Percentiles rank a stretch among this genome's conserved stretches.
These are phyloP conservation scores for Phytophthora syringae DNA, from an alignment of 352 stramenopile genomes.

Conservation along the genomic window DNA sequence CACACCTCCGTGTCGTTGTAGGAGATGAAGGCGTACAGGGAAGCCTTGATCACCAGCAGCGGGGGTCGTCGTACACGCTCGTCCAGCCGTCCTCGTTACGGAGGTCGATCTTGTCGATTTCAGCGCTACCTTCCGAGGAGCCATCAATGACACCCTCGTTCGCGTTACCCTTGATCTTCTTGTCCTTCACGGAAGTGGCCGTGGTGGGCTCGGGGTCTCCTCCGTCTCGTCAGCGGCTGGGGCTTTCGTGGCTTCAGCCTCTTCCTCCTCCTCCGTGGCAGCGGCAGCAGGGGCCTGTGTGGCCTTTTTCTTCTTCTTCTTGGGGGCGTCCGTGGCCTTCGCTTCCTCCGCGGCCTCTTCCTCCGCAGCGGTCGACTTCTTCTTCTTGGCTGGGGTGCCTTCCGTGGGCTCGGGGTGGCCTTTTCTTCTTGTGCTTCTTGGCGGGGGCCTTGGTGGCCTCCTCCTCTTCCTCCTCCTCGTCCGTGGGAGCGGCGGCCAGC, in stretches of 20 bases:
- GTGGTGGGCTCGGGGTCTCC: constrained; percentile 17
- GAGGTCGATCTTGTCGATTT: constrained; percentile 88
- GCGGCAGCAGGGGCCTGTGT: constrained; percentile 3
- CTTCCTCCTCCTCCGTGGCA: constrained; percentile 11
- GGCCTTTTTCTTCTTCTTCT: constrained; percentile 38
- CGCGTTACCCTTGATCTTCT: constrained; percentile 76
- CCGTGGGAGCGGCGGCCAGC: constrained; percentile 26
- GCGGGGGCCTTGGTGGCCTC: constrained; percentile 13
- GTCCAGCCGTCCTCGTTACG: constrained; percentile 76
- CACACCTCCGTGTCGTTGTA: constrained; percentile 88
- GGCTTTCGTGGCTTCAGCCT: constrained; percentile 3
- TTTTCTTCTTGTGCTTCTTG: constrained; percentile 53
- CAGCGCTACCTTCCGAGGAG: constrained; percentile 76
- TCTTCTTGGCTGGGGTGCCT: not conserved
- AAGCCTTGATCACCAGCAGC: constrained; percentile 84
- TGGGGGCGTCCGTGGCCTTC: constrained; percentile 43
- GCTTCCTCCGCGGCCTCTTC: constrained; percentile 51
- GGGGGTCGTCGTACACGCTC: constrained; percentile 86
- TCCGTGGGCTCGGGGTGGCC: constrained; percentile 2
- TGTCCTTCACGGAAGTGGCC: constrained; percentile 47
- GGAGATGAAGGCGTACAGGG: constrained; percentile 84
- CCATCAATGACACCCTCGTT: constrained; percentile 81
- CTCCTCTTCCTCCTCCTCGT: constrained; percentile 27
- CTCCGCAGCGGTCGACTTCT: constrained; percentile 21
- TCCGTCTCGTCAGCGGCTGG: constrained; percentile 12